Conservation (phyloP, 192 early-diverging fungal genomes). For the Coemansia sp. region DNA sequence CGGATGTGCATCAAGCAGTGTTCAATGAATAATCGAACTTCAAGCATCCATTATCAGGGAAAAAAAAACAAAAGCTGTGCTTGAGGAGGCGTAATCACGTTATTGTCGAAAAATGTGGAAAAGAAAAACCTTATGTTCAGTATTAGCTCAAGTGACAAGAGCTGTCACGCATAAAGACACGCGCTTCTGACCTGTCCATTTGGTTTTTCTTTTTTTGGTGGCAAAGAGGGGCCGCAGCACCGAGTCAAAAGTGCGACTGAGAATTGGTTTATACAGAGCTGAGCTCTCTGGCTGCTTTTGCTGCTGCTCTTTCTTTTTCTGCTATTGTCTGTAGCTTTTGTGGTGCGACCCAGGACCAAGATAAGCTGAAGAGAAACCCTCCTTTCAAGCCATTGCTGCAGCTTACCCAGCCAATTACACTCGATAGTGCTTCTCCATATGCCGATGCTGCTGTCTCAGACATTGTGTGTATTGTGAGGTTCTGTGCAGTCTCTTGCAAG, state of each 20-base stretch:
- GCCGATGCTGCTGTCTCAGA: background rate
- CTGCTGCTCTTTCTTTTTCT: too few relatives aligned
- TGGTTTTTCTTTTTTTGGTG: background rate
- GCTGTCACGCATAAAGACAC: background rate
- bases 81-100: too few relatives aligned
- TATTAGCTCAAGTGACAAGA: background rate
- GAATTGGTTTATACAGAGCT: too few relatives aligned
- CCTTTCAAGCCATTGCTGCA: too few relatives aligned
- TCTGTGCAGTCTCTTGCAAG: background rate
- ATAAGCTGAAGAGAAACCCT: background rate
- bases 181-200: background rate
- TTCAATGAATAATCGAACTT: background rate
- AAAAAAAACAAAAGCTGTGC: background rate
- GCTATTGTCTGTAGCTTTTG: too few relatives aligned
- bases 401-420: slow-evolving; percentile 1
- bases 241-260: too few relatives aligned
- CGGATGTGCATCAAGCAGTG: background rate
- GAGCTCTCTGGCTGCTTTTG: too few relatives aligned
- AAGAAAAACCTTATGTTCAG: background rate
- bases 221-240: too few relatives aligned
- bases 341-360: too few relatives aligned
- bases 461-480: background rate
- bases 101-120: background rate
- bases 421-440: background rate
- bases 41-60: background rate